Conservation (phyloP, 805 yeast species). For the Metschnikowia lunata region DNA sequence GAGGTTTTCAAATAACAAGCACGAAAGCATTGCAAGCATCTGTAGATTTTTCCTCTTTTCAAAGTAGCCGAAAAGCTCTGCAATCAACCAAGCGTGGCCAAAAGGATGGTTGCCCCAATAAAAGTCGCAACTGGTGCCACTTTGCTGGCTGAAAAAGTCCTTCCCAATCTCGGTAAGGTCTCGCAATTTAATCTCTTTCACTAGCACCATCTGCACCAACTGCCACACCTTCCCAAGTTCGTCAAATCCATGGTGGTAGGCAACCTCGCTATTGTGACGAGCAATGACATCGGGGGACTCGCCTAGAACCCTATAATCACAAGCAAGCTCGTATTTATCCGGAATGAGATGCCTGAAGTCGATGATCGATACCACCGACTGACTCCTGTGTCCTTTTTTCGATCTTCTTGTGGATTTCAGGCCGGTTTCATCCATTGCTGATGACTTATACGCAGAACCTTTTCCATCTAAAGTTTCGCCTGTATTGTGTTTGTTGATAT, state of each 20-base stretch:
- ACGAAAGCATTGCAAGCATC: constrained; percentile 85
- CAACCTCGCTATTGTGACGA: constrained; percentile 64
- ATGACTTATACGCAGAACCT: constrained; percentile 31
- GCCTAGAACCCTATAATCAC: constrained; percentile 61
- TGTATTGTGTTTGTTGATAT: constrained; percentile 19
- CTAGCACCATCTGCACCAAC: constrained; percentile 38
- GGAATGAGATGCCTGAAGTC: constrained; percentile 73
- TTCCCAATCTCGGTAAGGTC: constrained; percentile 10
- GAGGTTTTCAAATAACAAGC: constrained; percentile 53
- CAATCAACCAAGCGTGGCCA: constrained; percentile 64
- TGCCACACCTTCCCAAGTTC: constrained; percentile 77
- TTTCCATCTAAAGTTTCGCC: constrained; percentile 37
- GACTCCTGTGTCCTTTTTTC: constrained; percentile 26
- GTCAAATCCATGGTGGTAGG: constrained; percentile 53
- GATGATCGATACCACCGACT: constrained; percentile 55
- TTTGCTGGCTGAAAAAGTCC: constrained; percentile 1
- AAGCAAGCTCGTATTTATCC: constrained; percentile 65
- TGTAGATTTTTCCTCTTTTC: constrained; percentile 67
- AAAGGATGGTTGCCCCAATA: constrained; percentile 82
- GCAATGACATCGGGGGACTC: constrained; percentile 63
- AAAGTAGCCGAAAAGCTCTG: constrained; percentile 58
- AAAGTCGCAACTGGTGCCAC: constrained; percentile 27
- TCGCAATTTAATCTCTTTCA: constrained; percentile 27
- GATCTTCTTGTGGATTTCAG: constrained; percentile 16
- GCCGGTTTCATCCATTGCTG: constrained; percentile 35